Percentiles rank a stretch among this genome's conserved stretches.
Conservation (phyloP, 169 alveolate genomes). For the Toxoplasma gondii region DNA sequence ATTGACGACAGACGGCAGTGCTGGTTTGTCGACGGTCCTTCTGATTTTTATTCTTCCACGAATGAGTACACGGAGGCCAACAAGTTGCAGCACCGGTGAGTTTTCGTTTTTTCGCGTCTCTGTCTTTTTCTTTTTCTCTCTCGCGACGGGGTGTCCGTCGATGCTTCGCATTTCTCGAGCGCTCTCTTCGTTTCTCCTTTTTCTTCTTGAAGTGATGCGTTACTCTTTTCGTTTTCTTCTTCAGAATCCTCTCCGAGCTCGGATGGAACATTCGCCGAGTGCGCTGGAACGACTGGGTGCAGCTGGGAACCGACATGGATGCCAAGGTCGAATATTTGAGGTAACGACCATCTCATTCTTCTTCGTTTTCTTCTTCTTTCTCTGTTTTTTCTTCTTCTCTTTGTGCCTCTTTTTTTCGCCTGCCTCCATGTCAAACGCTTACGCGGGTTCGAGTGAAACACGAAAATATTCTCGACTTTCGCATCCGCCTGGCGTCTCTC, state of each 20-base stretch:
- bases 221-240: background rate
- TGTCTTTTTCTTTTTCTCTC: background rate
- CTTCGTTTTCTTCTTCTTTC: no score
- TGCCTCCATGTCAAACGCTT: no score
- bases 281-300: constrained; percentile 82
- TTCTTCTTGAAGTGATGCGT: no score
- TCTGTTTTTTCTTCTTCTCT: no score
- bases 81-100: constrained; percentile 82
- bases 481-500: no score
- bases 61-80: constrained; percentile 77
- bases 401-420: background rate
- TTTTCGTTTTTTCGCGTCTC: background rate
- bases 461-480: no score
- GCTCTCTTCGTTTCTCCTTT: background rate
- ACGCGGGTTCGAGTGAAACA: no score
- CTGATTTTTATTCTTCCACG: constrained; percentile 80
- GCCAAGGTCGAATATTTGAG: constrained; percentile 71
- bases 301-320: constrained; percentile 62
- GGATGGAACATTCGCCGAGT: constrained; percentile 87
- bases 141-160: no score
- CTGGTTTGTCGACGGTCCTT: constrained; percentile 87
- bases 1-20: constrained; percentile 79
- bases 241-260: constrained; percentile 77
- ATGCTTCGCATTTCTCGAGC: constrained; percentile 55
- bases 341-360: constrained; percentile 42